Evolutionary conservation across 768 basidiomycete species (phyloP).

Genomic region (Leucocoprinus sp.): DNA sequence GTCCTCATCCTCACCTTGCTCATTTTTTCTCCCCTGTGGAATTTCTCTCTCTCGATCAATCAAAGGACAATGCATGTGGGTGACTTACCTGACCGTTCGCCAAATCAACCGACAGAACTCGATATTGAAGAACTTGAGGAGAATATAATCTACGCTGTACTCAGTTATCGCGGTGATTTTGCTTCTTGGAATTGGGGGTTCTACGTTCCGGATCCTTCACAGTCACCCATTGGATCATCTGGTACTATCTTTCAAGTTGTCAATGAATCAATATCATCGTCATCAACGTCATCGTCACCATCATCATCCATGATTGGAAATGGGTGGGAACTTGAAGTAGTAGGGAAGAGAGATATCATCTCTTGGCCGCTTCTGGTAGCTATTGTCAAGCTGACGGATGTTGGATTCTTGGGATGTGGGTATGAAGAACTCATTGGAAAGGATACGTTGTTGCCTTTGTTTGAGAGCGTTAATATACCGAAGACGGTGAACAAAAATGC

Average conservation of each 20-base stretch:
- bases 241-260: conserved; percentile 40
- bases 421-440: conserved; percentile 36
- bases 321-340: conserved; percentile 32
- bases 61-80: conserved; percentile 4
- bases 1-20: too few relatives aligned
- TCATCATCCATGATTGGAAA: too few relatives aligned
- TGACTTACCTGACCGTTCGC: conserved; percentile 8
- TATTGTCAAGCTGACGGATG: conserved; percentile 34
- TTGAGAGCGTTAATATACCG: conserved; percentile 35
- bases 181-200: conserved; percentile 46
- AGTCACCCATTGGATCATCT: conserved; percentile 31
- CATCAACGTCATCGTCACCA: too few relatives aligned
- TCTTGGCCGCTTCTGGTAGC: conserved; percentile 35
- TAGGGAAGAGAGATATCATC: conserved; percentile 28
- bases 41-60: too few relatives aligned
- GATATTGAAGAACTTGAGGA: conserved; percentile 28
- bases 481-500: conserved; percentile 14
- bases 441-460: conserved; percentile 35
- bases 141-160: conserved; percentile 34
- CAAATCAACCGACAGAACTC: conserved; percentile 12
- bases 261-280: conserved; percentile 19
- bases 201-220: conserved; percentile 33
- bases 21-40: too few relatives aligned
- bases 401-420: conserved; percentile 28
- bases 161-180: conserved; percentile 37